Evolutionary conservation across 2,329 filamentous ascomycete genomes (phyloP).

Genomic region (Botrytis cinerea): DNA sequence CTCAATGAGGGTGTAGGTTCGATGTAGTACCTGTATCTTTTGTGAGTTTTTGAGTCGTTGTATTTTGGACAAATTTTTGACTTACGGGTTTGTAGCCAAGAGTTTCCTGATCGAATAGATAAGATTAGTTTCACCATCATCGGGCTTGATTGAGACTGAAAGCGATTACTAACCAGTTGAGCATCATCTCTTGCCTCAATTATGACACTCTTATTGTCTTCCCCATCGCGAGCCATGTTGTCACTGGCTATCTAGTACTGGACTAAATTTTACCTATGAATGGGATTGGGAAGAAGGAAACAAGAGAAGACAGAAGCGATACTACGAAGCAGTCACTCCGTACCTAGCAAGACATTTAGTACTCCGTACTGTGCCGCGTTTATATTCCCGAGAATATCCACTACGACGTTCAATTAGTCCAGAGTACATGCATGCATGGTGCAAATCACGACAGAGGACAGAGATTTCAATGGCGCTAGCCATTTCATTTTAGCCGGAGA

Average conservation of each 20-base stretch:
- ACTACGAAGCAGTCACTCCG: neutral
- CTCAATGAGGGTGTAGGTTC: constrained; percentile 58
- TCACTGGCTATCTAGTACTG: neutral
- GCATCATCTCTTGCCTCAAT: constrained; percentile 24
- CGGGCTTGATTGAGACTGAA: neutral
- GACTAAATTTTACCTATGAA: neutral
- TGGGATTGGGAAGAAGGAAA: neutral
- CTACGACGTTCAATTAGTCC: neutral
- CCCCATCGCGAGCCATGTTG: constrained; percentile 12
- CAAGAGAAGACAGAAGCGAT: neutral
- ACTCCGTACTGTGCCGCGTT: neutral
- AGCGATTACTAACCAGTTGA: constrained; percentile 16
- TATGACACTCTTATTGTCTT: constrained; percentile 18
- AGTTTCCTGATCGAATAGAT: constrained; percentile 43
- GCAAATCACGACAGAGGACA: neutral
- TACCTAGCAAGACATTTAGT: neutral
- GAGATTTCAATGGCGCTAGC: constrained; percentile 13
- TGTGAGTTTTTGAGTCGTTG: constrained; percentile 21
- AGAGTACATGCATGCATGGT: neutral
- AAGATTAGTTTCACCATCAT: constrained; percentile 21
- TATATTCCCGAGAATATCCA: constrained; percentile 11
- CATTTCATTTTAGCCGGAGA: constrained; percentile 8
- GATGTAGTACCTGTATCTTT: constrained; percentile 45
- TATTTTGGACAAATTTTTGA: constrained; percentile 15
- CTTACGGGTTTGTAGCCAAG: constrained; percentile 57